Evolutionary conservation across 345 rosid species (phyloP), one percentile per base, ranked within the genome.

Genomic region (Populus ilicifolia): DNA sequence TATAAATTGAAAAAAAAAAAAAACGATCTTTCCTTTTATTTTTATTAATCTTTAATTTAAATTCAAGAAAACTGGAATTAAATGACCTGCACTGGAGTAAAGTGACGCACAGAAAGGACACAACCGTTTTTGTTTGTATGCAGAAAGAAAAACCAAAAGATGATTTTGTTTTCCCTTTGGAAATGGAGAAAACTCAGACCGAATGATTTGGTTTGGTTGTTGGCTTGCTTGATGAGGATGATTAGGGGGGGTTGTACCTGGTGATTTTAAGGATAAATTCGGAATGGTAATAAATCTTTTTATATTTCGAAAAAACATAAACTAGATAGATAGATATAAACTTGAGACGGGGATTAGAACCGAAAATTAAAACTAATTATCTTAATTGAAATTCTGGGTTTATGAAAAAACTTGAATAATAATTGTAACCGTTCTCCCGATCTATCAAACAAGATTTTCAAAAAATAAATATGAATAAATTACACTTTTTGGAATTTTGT

Each of bases 61-160:
- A 36, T 52, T 71, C 36, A 69, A 41, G 39, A 12, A 35, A 63
- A 29, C 7, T 30, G 43, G 35, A 11, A 43, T 64, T 48, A 62
- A 62, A 74, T 73, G 76, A 23, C 38, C n/a, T 10, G 68, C 7
- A 72, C 14, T 41, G 3, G 2, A 41, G 13, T 41, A 10, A 41
- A 6, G 52, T 50, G 73, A 48, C 16, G 44, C 62, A 16, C 71
- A n/a, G 71, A 2, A 50, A 36, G 71, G 74, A 39, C 69, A 13
- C 30, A 33, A 48, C 67, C 18, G 68, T 61, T 71, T 78, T 39
- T 75, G 74, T 70, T 41, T 65, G 67, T n/a, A 62, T 54, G 5
- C n/a, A 6, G 21, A 27, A 33, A 29, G 4, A 41, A 61, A 62
- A 67, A 48, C 20, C 41, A 8, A 66, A 75, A 44, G 5, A 66